Evolutionary conservation across 176 grass and related monocot genomes (phyloP), one percentile per base, ranked within the genome.

Genomic region (Carex cristatella): DNA sequence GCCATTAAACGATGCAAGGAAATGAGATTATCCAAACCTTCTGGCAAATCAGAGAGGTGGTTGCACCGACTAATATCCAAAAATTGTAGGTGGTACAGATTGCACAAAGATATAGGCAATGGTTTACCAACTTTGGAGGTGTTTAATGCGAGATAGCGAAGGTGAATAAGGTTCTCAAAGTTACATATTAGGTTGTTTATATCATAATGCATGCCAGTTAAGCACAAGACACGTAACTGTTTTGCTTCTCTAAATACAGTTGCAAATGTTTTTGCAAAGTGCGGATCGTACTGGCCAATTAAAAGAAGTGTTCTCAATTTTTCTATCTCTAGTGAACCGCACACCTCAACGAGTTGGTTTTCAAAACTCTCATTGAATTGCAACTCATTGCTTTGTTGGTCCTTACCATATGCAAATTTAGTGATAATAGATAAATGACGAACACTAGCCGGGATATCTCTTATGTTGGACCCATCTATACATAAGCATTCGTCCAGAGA

Each of bases 1-100:
- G 84, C 71, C 67, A 80, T 14, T 84, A 94, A 49, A 86, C 89
- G 87, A 0, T 83, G 79, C 27, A 94, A 14, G 61, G 67, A 87
- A 2, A 91, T 46, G n/a, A 94, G 87, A 61, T 82, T 86, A 80
- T 86, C 75, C 4, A 91, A 84, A 19, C 16, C 55, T 66, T 27
- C 66, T 5, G 69, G 79, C 60, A 91, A 11, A 83, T 42, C 42
- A 9, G 58, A 16, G 11, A 61, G 30, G 19, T 44, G 40, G 1
- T 56, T 84, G 7, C 67, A 78, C 35, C 28, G 44, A 3, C 80
- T 83, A 10, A 79, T 48, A 70, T 90, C 81, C 37, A 90, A 69
- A 79, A 83, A 83, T 77, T 89, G 76, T 61, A 93, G 86, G 77
- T 90, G 86, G 35, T n/a, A 85, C 2, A 73, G 72, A 2, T 67